Evolutionary conservation across 1,284 basidiomycete species (phyloP).

Genomic region (Calocybe gambosa): DNA sequence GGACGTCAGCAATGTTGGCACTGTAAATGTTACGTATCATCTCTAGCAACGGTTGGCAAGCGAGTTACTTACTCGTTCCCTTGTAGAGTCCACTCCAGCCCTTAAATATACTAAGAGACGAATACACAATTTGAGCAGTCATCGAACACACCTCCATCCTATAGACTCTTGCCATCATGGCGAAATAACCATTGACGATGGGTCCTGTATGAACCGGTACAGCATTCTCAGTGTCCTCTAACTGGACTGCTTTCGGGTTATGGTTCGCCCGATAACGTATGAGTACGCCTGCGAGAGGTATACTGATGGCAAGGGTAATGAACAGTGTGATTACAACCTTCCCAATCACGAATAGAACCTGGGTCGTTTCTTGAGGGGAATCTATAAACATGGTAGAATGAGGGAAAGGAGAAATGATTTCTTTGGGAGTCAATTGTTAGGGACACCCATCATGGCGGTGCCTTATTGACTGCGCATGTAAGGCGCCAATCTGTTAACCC

Average conservation of each 20-base stretch:
- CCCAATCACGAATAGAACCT: conserved; percentile 32
- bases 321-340: conserved; percentile 26
- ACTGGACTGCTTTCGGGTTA: conserved; percentile 74
- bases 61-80: conserved; percentile 58
- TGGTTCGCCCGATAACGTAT: conserved; percentile 74
- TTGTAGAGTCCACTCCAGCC: no score
- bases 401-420: no score
- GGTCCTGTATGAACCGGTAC: conserved; percentile 59
- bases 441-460: no score
- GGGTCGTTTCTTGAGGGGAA: not conserved
- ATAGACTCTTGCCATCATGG: conserved; percentile 69
- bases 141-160: conserved; percentile 56
- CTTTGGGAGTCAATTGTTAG: no score
- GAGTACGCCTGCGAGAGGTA: conserved; percentile 62
- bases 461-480: no score
- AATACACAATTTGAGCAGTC: not conserved
- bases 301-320: conserved; percentile 46
- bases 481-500: no score
- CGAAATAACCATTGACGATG: conserved; percentile 51
- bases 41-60: not conserved
- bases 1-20: conserved; percentile 6
- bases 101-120: no score
- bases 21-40: not conserved
- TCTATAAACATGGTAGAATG: not conserved
- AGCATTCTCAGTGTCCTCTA: conserved; percentile 38